Percentiles rank a stretch among this genome's conserved stretches.
These are phyloP conservation scores for Mycosphaerelloides madeirae DNA, from an alignment of 2,329 filamentous ascomycete genomes.

Conservation along the genomic window DNA sequence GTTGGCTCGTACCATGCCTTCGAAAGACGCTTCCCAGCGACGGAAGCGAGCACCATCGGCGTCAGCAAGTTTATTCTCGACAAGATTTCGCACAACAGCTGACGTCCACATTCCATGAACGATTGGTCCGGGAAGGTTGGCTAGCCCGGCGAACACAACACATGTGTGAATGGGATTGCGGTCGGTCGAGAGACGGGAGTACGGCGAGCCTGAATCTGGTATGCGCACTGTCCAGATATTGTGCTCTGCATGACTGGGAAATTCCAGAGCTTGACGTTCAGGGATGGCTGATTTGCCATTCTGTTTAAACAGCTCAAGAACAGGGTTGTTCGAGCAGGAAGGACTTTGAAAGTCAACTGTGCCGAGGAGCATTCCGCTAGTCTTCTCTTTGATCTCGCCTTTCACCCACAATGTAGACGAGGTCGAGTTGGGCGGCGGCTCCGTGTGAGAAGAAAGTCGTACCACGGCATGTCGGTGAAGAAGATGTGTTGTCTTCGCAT, in stretches of 20 bases:
- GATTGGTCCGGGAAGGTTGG: background rate
- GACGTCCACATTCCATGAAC: constrained; percentile 1
- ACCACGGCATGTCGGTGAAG: too few relatives aligned
- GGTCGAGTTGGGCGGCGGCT: too few relatives aligned
- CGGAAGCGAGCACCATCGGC: background rate
- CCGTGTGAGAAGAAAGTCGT: too few relatives aligned
- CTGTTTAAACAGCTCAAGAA: too few relatives aligned
- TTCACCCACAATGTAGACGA: too few relatives aligned
- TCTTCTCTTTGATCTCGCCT: too few relatives aligned
- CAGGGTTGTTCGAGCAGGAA: background rate
- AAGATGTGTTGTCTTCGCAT: too few relatives aligned
- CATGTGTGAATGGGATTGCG: background rate
- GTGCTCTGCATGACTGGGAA: too few relatives aligned
- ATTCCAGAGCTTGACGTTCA: too few relatives aligned
- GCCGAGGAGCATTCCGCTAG: too few relatives aligned
- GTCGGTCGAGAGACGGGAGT: background rate
- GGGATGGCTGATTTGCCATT: too few relatives aligned
- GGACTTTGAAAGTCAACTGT: too few relatives aligned
- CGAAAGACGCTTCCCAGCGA: background rate
- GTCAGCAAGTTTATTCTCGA: background rate
- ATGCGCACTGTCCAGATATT: background rate
- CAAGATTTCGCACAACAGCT: background rate
- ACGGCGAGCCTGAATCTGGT: background rate
- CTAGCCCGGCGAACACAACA: background rate
- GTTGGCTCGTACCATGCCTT: background rate